Base-by-base conservation (phyloP, 1,139 yeast genomes). In the Yamadazyma songkhlaensis region DNA sequence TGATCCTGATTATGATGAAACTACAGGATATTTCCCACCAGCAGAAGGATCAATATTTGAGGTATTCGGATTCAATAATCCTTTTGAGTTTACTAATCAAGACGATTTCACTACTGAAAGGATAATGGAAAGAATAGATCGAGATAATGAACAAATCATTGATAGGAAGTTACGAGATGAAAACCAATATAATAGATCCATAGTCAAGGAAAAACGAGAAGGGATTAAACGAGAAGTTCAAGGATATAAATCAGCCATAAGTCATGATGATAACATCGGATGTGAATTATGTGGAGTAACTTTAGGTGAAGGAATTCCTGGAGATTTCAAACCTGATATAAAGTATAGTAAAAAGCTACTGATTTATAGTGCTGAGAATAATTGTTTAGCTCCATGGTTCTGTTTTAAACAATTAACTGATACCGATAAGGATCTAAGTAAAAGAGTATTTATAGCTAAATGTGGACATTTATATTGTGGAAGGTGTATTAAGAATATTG, bases 401-500 rank as follows among this genome's bases (percentile, higher is more conserved):
- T 76, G 82, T 36, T 50, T 65, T 11, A 54, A 60, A 20, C 64
- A 67, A 25, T 62, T 81, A 10, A 72, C 83, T 0, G 71, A 66
- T 7, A 67, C 67, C 1, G 95, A 86, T 50, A 55, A 64, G 25
- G 82, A 76, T 37, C 62, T 86, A 25, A 81, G 92, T 1, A 79
- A 73, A 51, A 70, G 92, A 43, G 76, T 84, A 4, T 88, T 83
- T 54, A 72, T 76, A 22, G 74, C 90, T 0, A 65, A 63, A 43
- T 89, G 97, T 64, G 96, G 96, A 0, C 97, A 89, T 62, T 74
- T 82, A 1, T 89, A 77, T 55, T 89, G 97, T 59, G 96, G 96
- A 2, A 62, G 92, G 37, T 89, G 96, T 62, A 85, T 84, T 13
- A 77, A 75, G 48, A 72, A 73, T 45, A 78, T 82, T 13, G 74